Conservation (phyloP, 345 rosid genomes). For the Gossypium anomalum region DNA sequence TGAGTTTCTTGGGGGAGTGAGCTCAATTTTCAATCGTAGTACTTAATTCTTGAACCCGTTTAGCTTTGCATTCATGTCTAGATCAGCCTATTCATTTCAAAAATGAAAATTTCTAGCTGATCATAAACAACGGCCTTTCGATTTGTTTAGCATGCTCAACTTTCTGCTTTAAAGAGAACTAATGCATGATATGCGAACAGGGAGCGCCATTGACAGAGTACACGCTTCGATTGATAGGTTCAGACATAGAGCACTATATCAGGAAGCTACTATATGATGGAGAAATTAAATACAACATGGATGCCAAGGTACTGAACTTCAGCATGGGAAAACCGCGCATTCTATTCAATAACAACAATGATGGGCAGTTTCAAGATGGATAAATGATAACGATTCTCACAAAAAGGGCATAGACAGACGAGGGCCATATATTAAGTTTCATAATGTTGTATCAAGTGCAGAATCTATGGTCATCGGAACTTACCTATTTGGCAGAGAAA, state of each 20-base stretch:
- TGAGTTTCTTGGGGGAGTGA: too few species aligned
- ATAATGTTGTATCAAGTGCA: too few species aligned
- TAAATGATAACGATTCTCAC: conserved; percentile 16
- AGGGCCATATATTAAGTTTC: background rate
- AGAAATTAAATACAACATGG: conserved; percentile 86
- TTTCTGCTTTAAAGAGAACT: conserved; percentile 3
- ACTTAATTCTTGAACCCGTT: background rate
- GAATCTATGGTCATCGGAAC: too few species aligned
- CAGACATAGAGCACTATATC: conserved; percentile 87
- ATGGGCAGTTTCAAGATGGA: conserved; percentile 34
- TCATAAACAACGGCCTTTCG: background rate
- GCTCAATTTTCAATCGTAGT: too few species aligned
- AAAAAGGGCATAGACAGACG: background rate
- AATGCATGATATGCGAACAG: conserved; percentile 29
- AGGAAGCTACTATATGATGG: conserved; percentile 82
- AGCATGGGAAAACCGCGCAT: conserved; percentile 64
- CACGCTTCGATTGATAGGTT: conserved; percentile 80
- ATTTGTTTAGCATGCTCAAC: background rate
- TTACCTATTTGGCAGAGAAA: too few species aligned
- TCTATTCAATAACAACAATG: conserved; percentile 17
- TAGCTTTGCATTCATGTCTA: background rate
- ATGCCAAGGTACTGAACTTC: conserved; percentile 71
- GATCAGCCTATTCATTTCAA: background rate
- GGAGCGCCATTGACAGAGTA: conserved; percentile 93
- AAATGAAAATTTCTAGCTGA: background rate